These are phyloP conservation scores for Wickerhamia fluorescens DNA, from an alignment of 805 yeast genomes.

Conservation along the genomic window DNA sequence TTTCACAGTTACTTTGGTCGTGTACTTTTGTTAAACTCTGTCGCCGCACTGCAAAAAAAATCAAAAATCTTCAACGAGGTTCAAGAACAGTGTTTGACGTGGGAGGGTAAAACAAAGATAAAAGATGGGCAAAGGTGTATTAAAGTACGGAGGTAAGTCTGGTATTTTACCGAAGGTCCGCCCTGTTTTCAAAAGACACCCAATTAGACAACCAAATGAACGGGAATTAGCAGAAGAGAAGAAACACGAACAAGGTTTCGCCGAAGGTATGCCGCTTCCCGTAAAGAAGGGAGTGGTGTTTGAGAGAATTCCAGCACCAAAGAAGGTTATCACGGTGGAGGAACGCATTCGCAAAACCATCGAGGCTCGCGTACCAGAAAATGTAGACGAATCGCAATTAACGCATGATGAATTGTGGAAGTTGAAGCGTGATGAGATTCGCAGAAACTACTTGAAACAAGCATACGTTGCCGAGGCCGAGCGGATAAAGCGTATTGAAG, in stretches of 20 bases:
- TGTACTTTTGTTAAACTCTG: too few species aligned
- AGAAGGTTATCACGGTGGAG: slow-evolving; percentile 51
- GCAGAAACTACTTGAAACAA: slow-evolving; percentile 64
- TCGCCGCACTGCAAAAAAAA: too few species aligned
- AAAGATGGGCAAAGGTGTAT: slow-evolving; percentile 48
- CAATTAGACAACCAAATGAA: slow-evolving; percentile 45
- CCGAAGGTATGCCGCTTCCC: slow-evolving; percentile 65
- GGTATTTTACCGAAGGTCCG: slow-evolving; percentile 80
- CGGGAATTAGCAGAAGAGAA: slow-evolving; percentile 35
- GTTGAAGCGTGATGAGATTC: slow-evolving; percentile 50
- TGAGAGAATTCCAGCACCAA: slow-evolving; percentile 47
- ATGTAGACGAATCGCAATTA: slow-evolving; percentile 25
- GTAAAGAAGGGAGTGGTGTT: slow-evolving; percentile 36
- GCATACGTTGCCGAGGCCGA: slow-evolving; percentile 51
- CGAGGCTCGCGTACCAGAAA: slow-evolving; percentile 35
- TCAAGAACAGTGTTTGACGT: too few species aligned
- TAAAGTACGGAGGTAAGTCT: slow-evolving; percentile 56
- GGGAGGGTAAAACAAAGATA: too few species aligned
- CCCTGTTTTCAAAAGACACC: slow-evolving; percentile 59
- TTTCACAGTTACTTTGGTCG: too few species aligned
- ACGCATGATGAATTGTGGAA: slow-evolving; percentile 38
- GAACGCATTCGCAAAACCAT: slow-evolving; percentile 50
- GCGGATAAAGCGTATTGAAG: slow-evolving; percentile 35
- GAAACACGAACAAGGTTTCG: slow-evolving; percentile 56
- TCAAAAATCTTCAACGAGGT: too few species aligned